Percentiles rank a stretch among this genome's conserved stretches.
Evolutionary conservation across 805 yeast genomes (phyloP).

Genomic region (Hanseniaspora clermontiae): DNA sequence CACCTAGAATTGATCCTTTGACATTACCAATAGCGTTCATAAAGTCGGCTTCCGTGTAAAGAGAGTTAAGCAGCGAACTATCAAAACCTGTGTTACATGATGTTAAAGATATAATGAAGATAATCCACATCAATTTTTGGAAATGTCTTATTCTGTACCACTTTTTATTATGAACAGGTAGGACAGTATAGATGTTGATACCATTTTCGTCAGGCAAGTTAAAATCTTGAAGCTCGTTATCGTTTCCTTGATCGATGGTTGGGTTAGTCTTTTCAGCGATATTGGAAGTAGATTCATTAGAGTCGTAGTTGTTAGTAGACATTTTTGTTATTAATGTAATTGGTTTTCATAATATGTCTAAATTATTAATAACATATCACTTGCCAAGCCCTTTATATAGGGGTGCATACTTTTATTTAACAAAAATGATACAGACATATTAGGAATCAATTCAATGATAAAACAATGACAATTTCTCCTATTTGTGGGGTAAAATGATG

Average conservation of each 20-base stretch:
- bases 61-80: conserved; percentile 39
- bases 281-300: not conserved
- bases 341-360: not conserved
- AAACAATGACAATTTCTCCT: no score
- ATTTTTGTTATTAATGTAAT: not conserved
- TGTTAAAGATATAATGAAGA: conserved; percentile 34
- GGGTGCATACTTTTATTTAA: no score
- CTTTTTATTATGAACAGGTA: conserved; percentile 21
- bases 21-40: conserved; percentile 30
- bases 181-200: conserved; percentile 4
- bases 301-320: not conserved
- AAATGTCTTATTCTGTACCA: conserved; percentile 32
- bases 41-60: conserved; percentile 37
- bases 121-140: conserved; percentile 27
- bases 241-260: not conserved
- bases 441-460: no score
- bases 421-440: no score
- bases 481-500: no score
- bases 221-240: not conserved
- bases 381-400: no score
- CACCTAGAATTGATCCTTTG: conserved; percentile 31
- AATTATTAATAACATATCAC: no score
- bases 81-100: conserved; percentile 39
- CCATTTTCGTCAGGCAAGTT: not conserved
- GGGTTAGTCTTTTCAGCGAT: not conserved